Evolutionary conservation across 768 basidiomycete species (phyloP), one percentile per base, ranked within the genome.

Genomic region (Kwoniella bestiolae): DNA sequence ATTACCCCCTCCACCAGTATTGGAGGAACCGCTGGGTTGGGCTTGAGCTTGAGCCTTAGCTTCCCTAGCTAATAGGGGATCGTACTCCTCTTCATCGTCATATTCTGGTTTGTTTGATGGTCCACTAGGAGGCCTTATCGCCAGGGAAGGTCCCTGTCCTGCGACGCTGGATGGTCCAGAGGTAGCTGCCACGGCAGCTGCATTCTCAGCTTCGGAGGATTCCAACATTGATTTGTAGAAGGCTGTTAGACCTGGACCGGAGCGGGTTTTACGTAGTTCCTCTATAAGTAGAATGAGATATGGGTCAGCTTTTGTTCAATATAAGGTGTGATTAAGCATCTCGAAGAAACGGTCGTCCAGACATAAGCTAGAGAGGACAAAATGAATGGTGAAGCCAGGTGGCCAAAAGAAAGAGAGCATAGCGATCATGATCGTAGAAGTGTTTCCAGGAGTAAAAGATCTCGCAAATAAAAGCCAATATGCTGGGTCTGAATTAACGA

Each of bases 171-270:
- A 46, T 26, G 52, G 41, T 12, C 46, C 67, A 16, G 55, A 63
- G 18, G 32, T 66, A 2, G 94, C 92, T 9, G 89, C 90, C 21
- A 97, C 88, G 0, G 95, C 88, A 62, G 90, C 92, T 72, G 91
- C 91, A 69, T 97, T 93, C 64, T 77, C 74, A 5, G 74, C 75
- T 46, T 78, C 78, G 29, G 73, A 71, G 28, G 74, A 68, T 28
- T 81, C 76, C 35, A 82, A 76, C 76, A 83, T 82, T 14, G 71
- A 72, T 41, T 72, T 70, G 65, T 81, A 81, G 70, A 81, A 81
- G 44, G 80, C 78, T 2, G 79, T 73, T n/a, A 80, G 67, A 60
- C 82, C 81, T 8, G 82, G 79, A 18, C 80, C 80, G 31, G 71
- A 74, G 35, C 80, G 76, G 9, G 68, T 67, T 56, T 76, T 77